A percentile compares a stretch with the other conserved stretches of the same genome.
Conservation (phyloP, 345 rosid species). For the Lepidium aucheri region DNA sequence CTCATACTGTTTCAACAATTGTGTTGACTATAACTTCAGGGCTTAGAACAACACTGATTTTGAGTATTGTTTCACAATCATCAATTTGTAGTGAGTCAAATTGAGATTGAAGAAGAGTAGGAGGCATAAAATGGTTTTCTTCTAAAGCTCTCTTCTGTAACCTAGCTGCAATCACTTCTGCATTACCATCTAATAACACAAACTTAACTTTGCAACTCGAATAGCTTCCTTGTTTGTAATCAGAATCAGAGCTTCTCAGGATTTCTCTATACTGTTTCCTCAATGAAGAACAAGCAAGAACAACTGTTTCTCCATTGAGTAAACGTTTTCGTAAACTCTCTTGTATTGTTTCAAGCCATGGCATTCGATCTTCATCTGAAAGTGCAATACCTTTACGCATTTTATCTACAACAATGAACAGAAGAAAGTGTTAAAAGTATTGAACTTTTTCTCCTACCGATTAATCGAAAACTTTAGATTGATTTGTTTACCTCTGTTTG, state of each 20-base stretch:
- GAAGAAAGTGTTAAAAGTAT: not conserved
- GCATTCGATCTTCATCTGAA: conserved; percentile 67
- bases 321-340: conserved; percentile 37
- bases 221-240: conserved; percentile 36
- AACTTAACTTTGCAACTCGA: conserved; percentile 38
- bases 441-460: not conserved
- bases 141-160: conserved; percentile 50
- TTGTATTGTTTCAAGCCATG: conserved; percentile 63
- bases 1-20: conserved; percentile 10
- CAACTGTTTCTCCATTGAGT: conserved; percentile 27
- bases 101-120: conserved; percentile 67
- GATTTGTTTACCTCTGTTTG: conserved; percentile 55
- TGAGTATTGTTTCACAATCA: conserved; percentile 48
- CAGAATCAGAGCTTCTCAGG: conserved; percentile 53
- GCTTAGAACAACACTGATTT: conserved; percentile 45
- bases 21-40: conserved; percentile 37
- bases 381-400: conserved; percentile 69
- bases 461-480: not conserved
- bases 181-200: conserved; percentile 50
- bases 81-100: conserved; percentile 64
- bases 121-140: conserved; percentile 80
- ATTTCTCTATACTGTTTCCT: conserved; percentile 61
- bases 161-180: conserved; percentile 47
- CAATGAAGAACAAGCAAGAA: conserved; percentile 77
- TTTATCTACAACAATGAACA: conserved; percentile 40